Evolutionary conservation across 352 stramenopile species (phyloP).

Genomic region (Phytophthora cajani): DNA sequence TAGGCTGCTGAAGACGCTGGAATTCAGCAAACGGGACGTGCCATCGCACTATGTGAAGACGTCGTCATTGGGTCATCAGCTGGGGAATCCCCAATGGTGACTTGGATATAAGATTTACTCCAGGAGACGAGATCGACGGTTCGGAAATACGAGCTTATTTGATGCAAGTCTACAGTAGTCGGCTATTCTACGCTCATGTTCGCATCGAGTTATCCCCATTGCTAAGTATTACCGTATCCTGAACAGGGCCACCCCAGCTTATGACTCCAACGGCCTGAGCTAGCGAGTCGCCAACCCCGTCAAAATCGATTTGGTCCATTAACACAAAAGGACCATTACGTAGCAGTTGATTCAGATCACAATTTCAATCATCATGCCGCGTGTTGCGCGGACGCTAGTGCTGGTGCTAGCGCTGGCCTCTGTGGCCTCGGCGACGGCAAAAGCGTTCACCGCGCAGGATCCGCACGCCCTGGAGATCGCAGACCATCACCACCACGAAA

Average conservation of each 20-base stretch:
- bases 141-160: not conserved
- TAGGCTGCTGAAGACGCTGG: not conserved
- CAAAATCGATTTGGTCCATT: not conserved
- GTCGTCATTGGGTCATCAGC: not conserved
- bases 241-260: not conserved
- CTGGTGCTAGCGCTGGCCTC: slow-evolving; percentile 28
- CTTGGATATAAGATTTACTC: not conserved
- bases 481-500: slow-evolving; percentile 23
- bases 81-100: not conserved
- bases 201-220: not conserved
- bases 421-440: slow-evolving; percentile 6
- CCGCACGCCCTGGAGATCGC: slow-evolving; percentile 6
- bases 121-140: not conserved
- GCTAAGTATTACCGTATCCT: not conserved
- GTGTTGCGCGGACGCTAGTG: slow-evolving; percentile 17
- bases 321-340: not conserved
- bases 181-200: not conserved
- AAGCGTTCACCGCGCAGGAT: slow-evolving; percentile 18
- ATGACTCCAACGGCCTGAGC: too few relatives aligned
- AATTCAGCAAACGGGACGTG: not conserved
- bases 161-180: not conserved
- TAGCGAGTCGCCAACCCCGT: not conserved
- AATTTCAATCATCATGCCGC: slow-evolving; percentile 31
- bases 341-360: slow-evolving; percentile 7
- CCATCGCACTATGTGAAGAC: not conserved